Base-by-base conservation (phyloP, 2,329 filamentous ascomycete genomes). In the Chaetomium sp. region DNA sequence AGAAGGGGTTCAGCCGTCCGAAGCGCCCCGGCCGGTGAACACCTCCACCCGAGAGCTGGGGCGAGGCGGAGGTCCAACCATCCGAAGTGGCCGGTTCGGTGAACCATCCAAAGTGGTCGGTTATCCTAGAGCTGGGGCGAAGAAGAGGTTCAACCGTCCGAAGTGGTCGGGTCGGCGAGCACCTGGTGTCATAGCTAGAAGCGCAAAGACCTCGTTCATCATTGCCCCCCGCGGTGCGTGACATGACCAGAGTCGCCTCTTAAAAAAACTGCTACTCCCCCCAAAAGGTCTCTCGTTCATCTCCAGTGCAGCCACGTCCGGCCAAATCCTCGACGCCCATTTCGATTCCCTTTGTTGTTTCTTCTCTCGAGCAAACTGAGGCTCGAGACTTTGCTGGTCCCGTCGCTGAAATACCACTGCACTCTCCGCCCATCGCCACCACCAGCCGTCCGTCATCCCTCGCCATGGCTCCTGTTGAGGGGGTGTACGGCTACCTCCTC, bases 1-100 rank as follows among this genome's bases (percentile, higher is more conserved):
- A 88, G 76, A 84, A 87, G 74, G 86, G 82, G 0, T 95, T 95
- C 77, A 88, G 85, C 72, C 85, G 91, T 74, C 91, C 91, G 31
- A 93, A 92, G 85, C 85, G 90, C 72, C 91, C 91, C 5, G 91
- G 91, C 45, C 82, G 89, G 23, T 66, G 42, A 38, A 23, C 23
- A 53, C 16, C n/a, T n/a, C n/a, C 87, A 90, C 70, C 88, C 88
- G 51, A 86, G 87, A 76, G 82, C 83, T 49, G 85, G 89, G n/a
- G n/a, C n/a, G n/a, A n/a, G n/a, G n/a, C n/a, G n/a, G n/a, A n/a
- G n/a, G n/a, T n/a, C n/a, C n/a, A n/a, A n/a, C n/a, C n/a, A n/a
- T n/a, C n/a, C n/a, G n/a, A n/a, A n/a, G n/a, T n/a, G n/a, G n/a
- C n/a, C n/a, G n/a, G n/a, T n/a, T n/a, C n/a, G n/a, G n/a, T n/a